Percentiles rank a stretch among this genome's conserved stretches.
phyloP scores from a whole-genome alignment of 2,329 filamentous ascomycete genomes.

The Neophaeococcomyces aloes region DNA sequence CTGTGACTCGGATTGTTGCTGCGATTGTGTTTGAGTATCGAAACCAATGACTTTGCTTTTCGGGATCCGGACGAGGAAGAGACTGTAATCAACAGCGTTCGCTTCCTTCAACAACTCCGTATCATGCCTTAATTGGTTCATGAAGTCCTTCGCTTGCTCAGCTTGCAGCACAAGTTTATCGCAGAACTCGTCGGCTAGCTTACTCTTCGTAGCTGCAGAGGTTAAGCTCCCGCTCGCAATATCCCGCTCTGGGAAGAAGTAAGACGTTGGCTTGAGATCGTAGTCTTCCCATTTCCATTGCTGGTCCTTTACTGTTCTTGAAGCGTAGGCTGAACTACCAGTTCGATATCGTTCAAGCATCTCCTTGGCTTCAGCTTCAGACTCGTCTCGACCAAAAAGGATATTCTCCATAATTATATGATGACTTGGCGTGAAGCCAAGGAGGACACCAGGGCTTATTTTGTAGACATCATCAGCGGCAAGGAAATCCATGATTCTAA shows the following conservation, averaged over 20 bases:
- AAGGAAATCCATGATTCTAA: slow-evolving; percentile 62
- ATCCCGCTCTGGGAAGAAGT: slow-evolving; percentile 67
- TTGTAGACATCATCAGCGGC: slow-evolving; percentile 25
- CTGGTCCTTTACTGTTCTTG: not conserved
- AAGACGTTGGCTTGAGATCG: slow-evolving; percentile 62
- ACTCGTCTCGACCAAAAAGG: slow-evolving; percentile 48
- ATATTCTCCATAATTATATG: slow-evolving; percentile 73
- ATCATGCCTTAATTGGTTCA: slow-evolving; percentile 48
- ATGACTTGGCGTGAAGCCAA: slow-evolving; percentile 55
- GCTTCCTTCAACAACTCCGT: slow-evolving; percentile 51
- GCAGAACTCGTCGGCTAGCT: slow-evolving; percentile 56
- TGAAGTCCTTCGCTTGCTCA: slow-evolving; percentile 47
- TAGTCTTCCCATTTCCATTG: slow-evolving; percentile 54
- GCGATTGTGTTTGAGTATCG: slow-evolving; percentile 1
- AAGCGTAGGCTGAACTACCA: not conserved
- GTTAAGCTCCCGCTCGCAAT: slow-evolving; percentile 54
- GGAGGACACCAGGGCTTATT: slow-evolving; percentile 47
- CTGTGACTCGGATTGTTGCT: slow-evolving; percentile 8
- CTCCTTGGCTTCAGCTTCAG: slow-evolving; percentile 13
- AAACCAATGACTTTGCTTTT: slow-evolving; percentile 17
- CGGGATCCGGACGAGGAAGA: slow-evolving; percentile 56
- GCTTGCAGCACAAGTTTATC: slow-evolving; percentile 52
- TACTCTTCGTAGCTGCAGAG: slow-evolving; percentile 54
- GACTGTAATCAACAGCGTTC: slow-evolving; percentile 65
- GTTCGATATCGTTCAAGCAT: not conserved